Percentiles rank a stretch among this genome's conserved stretches.
Conservation (phyloP, 1,284 basidiomycete species). For the Tausonia pullulans region DNA sequence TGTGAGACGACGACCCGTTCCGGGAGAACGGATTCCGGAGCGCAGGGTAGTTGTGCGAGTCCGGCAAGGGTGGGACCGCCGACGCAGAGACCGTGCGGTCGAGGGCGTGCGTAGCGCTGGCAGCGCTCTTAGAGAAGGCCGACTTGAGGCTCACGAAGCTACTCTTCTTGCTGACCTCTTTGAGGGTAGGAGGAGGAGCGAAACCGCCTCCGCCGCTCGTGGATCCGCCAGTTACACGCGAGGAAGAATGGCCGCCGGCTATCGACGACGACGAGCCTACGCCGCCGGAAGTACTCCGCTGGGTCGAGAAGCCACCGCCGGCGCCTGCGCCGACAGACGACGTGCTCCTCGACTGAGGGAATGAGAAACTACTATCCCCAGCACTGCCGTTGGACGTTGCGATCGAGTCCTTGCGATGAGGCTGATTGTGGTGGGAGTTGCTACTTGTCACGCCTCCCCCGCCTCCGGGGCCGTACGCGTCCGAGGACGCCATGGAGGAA, state of each 20-base stretch:
- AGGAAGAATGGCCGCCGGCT: too few species aligned
- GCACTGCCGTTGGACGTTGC: background rate
- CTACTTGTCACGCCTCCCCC: too few species aligned
- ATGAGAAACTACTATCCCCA: background rate
- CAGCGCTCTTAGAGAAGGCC: slow-evolving; percentile 5
- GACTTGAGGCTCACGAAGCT: slow-evolving; percentile 14
- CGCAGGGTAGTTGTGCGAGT: slow-evolving; percentile 25
- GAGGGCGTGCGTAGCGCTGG: background rate
- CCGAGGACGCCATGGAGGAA: background rate
- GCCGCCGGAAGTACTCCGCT: too few species aligned
- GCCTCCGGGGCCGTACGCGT: background rate
- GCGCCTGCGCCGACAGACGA: background rate
- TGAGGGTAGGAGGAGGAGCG: background rate
- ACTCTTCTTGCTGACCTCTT: slow-evolving; percentile 13
- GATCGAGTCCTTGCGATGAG: slow-evolving; percentile 4
- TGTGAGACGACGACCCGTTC: background rate
- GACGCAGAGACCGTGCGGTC: background rate
- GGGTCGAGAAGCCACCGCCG: background rate
- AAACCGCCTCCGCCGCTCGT: too few species aligned
- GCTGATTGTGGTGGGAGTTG: too few species aligned
- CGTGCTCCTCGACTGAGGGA: slow-evolving; percentile 5
- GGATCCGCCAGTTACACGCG: too few species aligned
- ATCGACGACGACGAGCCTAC: too few species aligned
- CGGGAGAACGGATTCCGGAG: slow-evolving; percentile 32
- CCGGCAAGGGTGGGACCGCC: slow-evolving; percentile 8